These are phyloP conservation scores for Chlamydomonas asymmetrica DNA, from an alignment of 139 green algal genomes.

Conservation along the genomic window DNA sequence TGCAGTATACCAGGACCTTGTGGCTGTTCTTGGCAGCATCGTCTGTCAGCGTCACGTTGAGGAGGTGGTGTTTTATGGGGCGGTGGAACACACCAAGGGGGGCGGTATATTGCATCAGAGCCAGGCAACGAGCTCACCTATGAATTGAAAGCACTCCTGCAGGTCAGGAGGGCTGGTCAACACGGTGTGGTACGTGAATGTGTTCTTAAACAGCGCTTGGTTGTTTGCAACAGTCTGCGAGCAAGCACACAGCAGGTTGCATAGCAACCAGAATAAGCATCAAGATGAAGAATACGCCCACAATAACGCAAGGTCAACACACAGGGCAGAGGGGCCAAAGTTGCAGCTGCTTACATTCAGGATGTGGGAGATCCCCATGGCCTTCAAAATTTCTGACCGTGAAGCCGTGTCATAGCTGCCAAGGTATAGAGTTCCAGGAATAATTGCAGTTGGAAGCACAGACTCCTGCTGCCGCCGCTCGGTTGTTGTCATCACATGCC, in stretches of 20 bases:
- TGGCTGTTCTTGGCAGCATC: constrained; percentile 31
- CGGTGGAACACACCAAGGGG: constrained; percentile 72
- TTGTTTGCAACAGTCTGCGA: constrained; percentile 83
- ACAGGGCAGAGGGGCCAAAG: background rate
- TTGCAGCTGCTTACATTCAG: constrained; percentile 75
- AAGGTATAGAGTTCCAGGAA: constrained; percentile 84
- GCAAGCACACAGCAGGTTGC: background rate
- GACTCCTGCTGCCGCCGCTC: constrained; percentile 34
- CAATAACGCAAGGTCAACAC: background rate
- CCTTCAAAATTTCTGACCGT: constrained; percentile 80
- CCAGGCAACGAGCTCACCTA: constrained; percentile 47
- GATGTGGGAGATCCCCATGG: constrained; percentile 81
- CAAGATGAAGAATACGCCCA: background rate
- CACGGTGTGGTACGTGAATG: constrained; percentile 86
- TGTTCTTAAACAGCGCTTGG: constrained; percentile 88
- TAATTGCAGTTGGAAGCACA: constrained; percentile 75
- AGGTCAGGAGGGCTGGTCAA: constrained; percentile 56
- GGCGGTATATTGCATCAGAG: no score
- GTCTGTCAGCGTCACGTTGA: constrained; percentile 31
- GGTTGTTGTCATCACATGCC: constrained; percentile 66
- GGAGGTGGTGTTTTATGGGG: constrained; percentile 70
- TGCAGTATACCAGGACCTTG: constrained; percentile 80
- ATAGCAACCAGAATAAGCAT: background rate
- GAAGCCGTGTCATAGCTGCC: constrained; percentile 90
- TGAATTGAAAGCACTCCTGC: constrained; percentile 74